Evolutionary conservation across 108 stramenopile species (phyloP).

Genomic region (Aureococcus anophagefferens): DNA sequence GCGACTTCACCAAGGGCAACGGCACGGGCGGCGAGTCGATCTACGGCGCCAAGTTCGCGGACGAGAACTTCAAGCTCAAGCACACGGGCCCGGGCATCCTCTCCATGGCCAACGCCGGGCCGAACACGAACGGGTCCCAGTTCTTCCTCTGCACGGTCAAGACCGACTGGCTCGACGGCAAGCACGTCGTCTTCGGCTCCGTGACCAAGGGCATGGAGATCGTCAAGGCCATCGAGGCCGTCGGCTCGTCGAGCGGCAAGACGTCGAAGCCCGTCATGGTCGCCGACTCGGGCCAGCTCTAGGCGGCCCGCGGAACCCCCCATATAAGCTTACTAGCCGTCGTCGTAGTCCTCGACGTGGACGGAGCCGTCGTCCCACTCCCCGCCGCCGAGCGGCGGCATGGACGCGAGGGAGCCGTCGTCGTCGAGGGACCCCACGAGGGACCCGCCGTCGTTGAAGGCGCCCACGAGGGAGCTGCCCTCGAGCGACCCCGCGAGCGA

Average conservation of each 20-base stretch:
- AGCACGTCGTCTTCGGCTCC: conserved; percentile 92
- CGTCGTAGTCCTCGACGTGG: too few species aligned
- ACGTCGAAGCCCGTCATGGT: conserved; percentile 69
- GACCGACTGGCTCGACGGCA: conserved; percentile 86
- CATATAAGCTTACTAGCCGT: too few species aligned
- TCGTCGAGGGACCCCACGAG: too few species aligned
- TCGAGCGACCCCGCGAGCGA: too few species aligned
- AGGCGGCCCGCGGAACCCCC: too few species aligned
- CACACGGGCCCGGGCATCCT: conserved; percentile 72
- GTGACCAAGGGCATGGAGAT: conserved; percentile 75
- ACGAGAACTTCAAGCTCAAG: conserved; percentile 83
- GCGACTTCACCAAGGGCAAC: conserved; percentile 76
- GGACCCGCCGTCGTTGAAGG: too few species aligned
- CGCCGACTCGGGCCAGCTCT: conserved; percentile 68
- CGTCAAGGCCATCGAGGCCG: conserved; percentile 78
- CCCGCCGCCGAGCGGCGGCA: too few species aligned
- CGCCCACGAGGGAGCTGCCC: too few species aligned
- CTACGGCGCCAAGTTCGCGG: conserved; percentile 65
- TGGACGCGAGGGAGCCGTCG: too few species aligned
- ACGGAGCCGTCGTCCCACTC: too few species aligned
- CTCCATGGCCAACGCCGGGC: conserved; percentile 87
- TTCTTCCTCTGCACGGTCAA: conserved; percentile 90
- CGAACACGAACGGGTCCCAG: conserved; percentile 84
- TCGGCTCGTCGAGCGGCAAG: conserved; percentile 67
- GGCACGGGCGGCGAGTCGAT: conserved; percentile 69